Base-by-base conservation (phyloP, 2,329 filamentous ascomycete genomes). In the Onygena corvina region DNA sequence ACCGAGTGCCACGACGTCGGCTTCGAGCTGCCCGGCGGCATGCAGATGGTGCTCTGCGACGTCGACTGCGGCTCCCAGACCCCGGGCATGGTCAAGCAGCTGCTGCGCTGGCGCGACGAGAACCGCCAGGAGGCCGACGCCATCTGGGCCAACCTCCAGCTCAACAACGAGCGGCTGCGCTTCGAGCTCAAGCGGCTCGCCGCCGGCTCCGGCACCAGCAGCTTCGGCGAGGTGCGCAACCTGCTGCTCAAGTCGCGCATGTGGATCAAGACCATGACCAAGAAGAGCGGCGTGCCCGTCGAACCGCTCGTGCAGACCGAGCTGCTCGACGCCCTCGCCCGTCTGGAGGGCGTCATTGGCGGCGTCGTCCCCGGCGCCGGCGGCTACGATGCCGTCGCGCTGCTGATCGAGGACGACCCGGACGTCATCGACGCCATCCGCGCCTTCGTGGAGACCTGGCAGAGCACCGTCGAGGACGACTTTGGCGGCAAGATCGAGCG, bases 301-400 rank as follows among this genome's bases (percentile, higher is more conserved):
- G 92, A 98, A 71, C 92, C 92, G 0, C 73, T 73, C 35, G 81
- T 83, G 57, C 92, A 98, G 73, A 94, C 87, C 1, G 77, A 79
- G 60, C 71, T 98, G 52, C 70, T 98, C 30, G 84, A 98, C 66
- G 84, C 80, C 7, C 74, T 90, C 50, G 76, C 73, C 2, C 64
- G 68, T 3, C 69, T 95, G 1, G 75, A 83, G 0, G 92, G 90
- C 4, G 88, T 96, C 2, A 78, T 89, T 55, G 89, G 88, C 0
- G 92, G 89, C 0, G 87, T 96, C 0, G 92, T 95, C 0, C 92
- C 92, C 0, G 92, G 92, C 0, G 92, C 92, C 0, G 92, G 92
- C 7, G 92, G 92, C 0, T 95, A 85, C 61, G 92, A 98, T 71
- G 92, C 92, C 1, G 75, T 94, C 49, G 84, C 83, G 0, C 65